A percentile compares a stretch with the other conserved stretches of the same genome.
phyloP scores from a whole-genome alignment of 1,139 yeast genomes.

The Protomyces arabidopsidicola region DNA sequence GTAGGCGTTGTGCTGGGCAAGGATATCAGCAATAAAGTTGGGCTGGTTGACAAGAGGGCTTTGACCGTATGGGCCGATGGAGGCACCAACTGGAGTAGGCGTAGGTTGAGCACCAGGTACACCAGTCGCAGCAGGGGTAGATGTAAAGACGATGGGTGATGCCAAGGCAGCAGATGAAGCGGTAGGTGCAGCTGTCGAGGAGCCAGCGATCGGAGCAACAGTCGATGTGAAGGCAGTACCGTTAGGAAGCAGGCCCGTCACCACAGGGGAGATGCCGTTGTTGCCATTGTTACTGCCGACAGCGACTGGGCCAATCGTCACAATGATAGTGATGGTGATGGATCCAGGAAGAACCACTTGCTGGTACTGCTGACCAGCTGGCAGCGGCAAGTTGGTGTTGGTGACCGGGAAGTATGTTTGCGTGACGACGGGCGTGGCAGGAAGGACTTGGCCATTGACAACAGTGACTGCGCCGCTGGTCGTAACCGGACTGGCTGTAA shows the following conservation, averaged over 20 bases:
- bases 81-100: constrained; percentile 11
- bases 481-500: constrained; percentile 28
- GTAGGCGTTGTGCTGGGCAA: constrained; percentile 61
- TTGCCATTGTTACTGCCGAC: constrained; percentile 8
- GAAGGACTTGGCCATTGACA: constrained; percentile 20
- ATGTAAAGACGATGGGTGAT: constrained; percentile 1
- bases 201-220: constrained; percentile 11
- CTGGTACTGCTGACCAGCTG: constrained; percentile 17
- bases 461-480: constrained; percentile 17
- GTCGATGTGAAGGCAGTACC: not conserved
- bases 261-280: constrained; percentile 15
- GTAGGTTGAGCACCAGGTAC: not conserved
- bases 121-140: constrained; percentile 24
- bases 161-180: constrained; percentile 25
- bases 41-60: constrained; percentile 32
- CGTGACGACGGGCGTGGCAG: constrained; percentile 27
- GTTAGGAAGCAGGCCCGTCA: constrained; percentile 8
- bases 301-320: constrained; percentile 20
- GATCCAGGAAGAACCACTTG: constrained; percentile 10
- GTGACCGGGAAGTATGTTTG: constrained; percentile 15
- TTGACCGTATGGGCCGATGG: constrained; percentile 31
- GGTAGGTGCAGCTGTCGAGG: constrained; percentile 30
- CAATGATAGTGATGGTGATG: constrained; percentile 8
- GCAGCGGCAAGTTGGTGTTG: constrained; percentile 18
- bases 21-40: constrained; percentile 33